Evolutionary conservation across 495 filamentous ascomycete species (phyloP), one percentile per base, ranked within the genome.

Genomic region (Jackrogersella multiformis): DNA sequence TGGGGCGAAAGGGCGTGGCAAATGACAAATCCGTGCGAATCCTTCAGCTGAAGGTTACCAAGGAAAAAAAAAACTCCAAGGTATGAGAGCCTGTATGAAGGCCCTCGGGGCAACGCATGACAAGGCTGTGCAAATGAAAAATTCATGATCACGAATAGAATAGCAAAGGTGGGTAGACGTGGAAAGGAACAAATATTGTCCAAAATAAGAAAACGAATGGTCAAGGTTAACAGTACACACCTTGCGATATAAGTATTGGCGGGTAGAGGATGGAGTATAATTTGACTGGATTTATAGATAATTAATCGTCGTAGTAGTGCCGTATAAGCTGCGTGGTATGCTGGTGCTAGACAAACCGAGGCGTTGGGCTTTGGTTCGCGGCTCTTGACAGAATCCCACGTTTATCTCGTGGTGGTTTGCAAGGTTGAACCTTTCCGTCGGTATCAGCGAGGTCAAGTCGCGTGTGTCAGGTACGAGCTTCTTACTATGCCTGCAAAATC

Each of bases 321-420:
- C 12, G 34, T 34, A 28, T 12, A 28, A 41, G 35, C 52, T 21
- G 52, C 36, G n/a, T n/a, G 35, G 53, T 9, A 42, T 44, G 46
- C 54, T 26, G 54, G 12, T 46, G 35, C 44, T 57, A 12, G 41
- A 56, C 24, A 64, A 58, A 45, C 54, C 38, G 21, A 46, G 54
- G 45, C 24, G 28, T 52, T 36, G 32, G 53, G 53, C n/a, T 53
- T 38, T 41, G 44, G 53, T 52, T 66, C 45, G 56, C 67, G 61
- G 61, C 56, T 66, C 57, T 69, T 32, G 56, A 65, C 39, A 60
- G 36, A 53, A 61, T 64, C 28, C 66, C 60, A 57, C 56, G 56
- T 61, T 61, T 65, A 64, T 61, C 61, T 70, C 53, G 56, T 66
- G 67, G 67, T 45, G n/a, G 58, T 62, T 66, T 70, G 67, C 67